Evolutionary conservation across 2,329 filamentous ascomycete species (phyloP), one percentile per base, ranked within the genome.

Genomic region (Pezicula neosporulosa): DNA sequence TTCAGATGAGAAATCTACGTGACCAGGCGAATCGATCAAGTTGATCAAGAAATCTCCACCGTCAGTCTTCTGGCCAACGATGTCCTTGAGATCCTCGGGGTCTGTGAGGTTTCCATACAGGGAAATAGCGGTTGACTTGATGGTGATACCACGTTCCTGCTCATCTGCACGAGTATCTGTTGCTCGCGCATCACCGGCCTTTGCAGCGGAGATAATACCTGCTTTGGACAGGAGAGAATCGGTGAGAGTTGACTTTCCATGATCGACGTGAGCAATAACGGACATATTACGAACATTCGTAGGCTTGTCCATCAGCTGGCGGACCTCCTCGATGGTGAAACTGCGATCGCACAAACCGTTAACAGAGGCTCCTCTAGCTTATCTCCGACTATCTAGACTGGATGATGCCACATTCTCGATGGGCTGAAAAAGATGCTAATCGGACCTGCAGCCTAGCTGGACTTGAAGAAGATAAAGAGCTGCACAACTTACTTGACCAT

Each of bases 1-100:
- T 75, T 99, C 94, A 63, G 94, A 99, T 39, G 94, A 99, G 87
- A 99, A 99, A 81, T 99, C 94, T 81, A 99, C 94, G 93, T 99
- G 94, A 85, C 94, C 94, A 59, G 94, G 94, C 55, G 94, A 99
- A 79, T 99, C 94, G 75, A 99, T 99, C 78, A 99, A 84, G 87
- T 99, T 99, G 87, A 99, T 95, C 82, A 99, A 83, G 88, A 99
- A 99, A 74, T 96, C 90, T 75, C 87, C 88, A 76, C 94, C 94
- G 59, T 91, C 83, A 64, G 90, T 89, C 78, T 90, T 87, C 77
- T 91, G 83, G 73, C 86, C 85, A 63, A 88, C 87, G 65, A 97
- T 91, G 72, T 99, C 94, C 85, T 96, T 96, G 63, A 97, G 71
- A 71, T 97, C 94, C 54, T 97, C 93, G 45, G 82, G 77, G 64